phyloP scores from a whole-genome alignment of 345 rosid species.

The Mallotus nudiflorus region DNA sequence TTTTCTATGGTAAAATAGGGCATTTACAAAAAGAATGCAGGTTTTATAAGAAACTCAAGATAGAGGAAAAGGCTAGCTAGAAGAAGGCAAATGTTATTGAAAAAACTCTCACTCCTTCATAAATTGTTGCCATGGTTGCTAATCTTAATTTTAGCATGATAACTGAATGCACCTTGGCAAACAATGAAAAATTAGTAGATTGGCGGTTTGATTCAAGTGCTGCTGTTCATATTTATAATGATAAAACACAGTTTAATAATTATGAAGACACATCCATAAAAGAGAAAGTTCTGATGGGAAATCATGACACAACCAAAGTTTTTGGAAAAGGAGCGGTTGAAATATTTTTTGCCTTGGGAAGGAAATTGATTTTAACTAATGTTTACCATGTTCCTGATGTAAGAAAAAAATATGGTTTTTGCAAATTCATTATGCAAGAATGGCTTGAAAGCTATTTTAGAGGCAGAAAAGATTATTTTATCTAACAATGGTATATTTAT shows the following conservation, averaged over 20 bases:
- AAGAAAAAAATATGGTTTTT: no score
- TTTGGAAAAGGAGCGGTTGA: not conserved
- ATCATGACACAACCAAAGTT: not conserved
- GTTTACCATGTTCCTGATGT: not conserved
- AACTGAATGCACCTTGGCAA: not conserved
- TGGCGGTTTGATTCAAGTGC: not conserved
- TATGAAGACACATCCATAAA: not conserved
- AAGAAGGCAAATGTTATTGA: not conserved
- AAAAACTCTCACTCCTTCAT: not conserved
- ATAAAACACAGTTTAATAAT: not conserved
- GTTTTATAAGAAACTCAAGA: no score
- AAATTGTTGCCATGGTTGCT: not conserved
- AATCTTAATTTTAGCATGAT: not conserved
- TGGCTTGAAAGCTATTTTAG: no score
- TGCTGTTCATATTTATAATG: not conserved
- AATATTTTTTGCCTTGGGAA: not conserved
- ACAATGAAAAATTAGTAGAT: not conserved
- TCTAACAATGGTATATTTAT: no score
- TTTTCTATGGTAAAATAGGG: no score
- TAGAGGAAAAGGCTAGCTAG: not conserved
- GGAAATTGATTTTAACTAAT: not conserved
- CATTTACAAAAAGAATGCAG: no score
- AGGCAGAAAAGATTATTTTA: no score
- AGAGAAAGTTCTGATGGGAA: not conserved
- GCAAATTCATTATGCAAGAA: not conserved